Percentiles rank a stretch among this genome's conserved stretches.
These are phyloP conservation scores for Phyllosticta capitalensis DNA, from an alignment of 2,329 filamentous ascomycete genomes.

Conservation along the genomic window DNA sequence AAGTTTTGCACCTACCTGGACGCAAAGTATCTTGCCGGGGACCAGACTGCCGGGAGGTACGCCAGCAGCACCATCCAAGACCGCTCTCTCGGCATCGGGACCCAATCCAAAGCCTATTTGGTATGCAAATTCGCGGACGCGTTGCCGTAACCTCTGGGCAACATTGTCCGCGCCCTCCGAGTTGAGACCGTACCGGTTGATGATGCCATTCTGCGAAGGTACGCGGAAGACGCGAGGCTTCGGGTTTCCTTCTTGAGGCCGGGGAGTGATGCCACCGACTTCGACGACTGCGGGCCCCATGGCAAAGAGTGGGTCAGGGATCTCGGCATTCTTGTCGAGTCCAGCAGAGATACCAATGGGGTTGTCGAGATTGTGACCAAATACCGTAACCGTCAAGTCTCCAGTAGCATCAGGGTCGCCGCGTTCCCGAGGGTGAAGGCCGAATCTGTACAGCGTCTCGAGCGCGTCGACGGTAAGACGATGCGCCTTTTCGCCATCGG, in stretches of 20 bases:
- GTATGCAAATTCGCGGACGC: constrained; percentile 69
- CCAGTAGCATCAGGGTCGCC: constrained; percentile 46
- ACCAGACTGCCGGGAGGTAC: constrained; percentile 77
- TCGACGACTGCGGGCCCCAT: constrained; percentile 82
- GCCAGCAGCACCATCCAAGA: constrained; percentile 65
- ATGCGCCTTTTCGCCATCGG: constrained; percentile 88
- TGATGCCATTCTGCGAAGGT: constrained; percentile 71
- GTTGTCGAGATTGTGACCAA: constrained; percentile 68
- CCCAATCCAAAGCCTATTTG: constrained; percentile 55
- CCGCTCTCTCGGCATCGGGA: constrained; percentile 55
- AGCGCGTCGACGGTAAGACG: constrained; percentile 63
- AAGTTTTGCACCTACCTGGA: constrained; percentile 46
- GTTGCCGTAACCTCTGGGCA: constrained; percentile 65
- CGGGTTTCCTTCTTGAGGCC: constrained; percentile 81
- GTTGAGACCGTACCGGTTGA: constrained; percentile 95
- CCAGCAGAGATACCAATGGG: constrained; percentile 93
- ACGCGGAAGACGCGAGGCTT: constrained; percentile 82
- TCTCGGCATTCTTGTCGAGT: constrained; percentile 87
- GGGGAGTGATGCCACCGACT: constrained; percentile 79
- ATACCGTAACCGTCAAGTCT: constrained; percentile 55
- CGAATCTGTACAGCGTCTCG: constrained; percentile 62
- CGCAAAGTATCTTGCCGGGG: constrained; percentile 67
- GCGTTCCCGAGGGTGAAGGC: constrained; percentile 75
- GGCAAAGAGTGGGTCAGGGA: constrained; percentile 75
- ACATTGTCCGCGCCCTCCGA: constrained; percentile 82